Evolutionary conservation across 306 rosid genomes (phyloP).

Genomic region (barrel medic (Medicago truncatula)): DNA sequence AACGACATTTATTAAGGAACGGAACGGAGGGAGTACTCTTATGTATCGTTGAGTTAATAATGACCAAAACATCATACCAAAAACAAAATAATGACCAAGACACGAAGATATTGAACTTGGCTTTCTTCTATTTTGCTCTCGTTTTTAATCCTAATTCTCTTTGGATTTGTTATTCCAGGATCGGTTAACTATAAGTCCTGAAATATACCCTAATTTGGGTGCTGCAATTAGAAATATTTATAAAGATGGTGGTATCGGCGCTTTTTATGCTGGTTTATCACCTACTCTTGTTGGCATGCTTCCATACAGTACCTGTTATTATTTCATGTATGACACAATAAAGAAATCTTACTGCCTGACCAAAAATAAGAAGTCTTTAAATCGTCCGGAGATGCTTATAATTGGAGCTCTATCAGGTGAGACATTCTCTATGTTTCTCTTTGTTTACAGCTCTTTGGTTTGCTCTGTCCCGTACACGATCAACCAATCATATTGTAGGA

Average conservation of each 20-base stretch:
- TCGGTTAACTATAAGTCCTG: constrained; percentile 89
- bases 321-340: constrained; percentile 92
- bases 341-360: constrained; percentile 77
- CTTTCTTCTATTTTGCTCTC: constrained; percentile 21
- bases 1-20: too few relatives aligned
- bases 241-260: constrained; percentile 86
- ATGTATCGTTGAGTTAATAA: constrained; percentile 5
- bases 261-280: constrained; percentile 86
- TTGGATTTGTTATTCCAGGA: constrained; percentile 64
- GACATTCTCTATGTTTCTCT: constrained; percentile 36
- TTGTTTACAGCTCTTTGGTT: not conserved
- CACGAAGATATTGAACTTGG: not conserved
- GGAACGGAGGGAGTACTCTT: not conserved
- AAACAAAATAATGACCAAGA: constrained; percentile 1
- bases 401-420: constrained; percentile 93
- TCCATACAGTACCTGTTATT: constrained; percentile 94
- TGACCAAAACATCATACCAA: not conserved
- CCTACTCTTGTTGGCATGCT: constrained; percentile 97
- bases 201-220: constrained; percentile 76
- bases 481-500: not conserved
- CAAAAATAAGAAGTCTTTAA: constrained; percentile 72
- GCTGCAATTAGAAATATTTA: constrained; percentile 79
- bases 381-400: constrained; percentile 85
- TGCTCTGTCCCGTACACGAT: constrained; percentile 10
- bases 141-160: constrained; percentile 25